A percentile compares a stretch with the other conserved stretches of the same genome.
These are phyloP conservation scores for Berberis thunbergii DNA, from an alignment of 164 flowering plant species.

Conservation along the genomic window DNA sequence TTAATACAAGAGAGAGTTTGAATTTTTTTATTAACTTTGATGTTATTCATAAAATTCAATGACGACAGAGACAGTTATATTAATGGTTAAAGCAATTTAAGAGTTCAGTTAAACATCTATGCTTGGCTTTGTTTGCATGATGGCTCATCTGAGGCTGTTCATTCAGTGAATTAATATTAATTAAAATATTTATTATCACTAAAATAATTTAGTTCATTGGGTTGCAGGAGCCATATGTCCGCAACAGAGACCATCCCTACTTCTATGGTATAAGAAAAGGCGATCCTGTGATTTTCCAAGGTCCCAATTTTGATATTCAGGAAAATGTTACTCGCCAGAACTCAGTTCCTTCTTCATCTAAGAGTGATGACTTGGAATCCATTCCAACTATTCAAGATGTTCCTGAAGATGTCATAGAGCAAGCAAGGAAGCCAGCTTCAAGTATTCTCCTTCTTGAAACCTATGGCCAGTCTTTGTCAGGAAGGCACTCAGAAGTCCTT, in stretches of 20 bases:
- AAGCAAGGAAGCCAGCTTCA: constrained; percentile 16
- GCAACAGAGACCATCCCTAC: constrained; percentile 25
- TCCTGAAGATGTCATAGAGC: constrained; percentile 12
- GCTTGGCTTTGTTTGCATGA: too few relatives aligned
- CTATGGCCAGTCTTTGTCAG: constrained; percentile 14
- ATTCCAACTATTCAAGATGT: constrained; percentile 7
- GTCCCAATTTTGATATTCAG: constrained; percentile 8
- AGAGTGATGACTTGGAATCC: constrained; percentile 13
- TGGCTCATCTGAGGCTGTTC: too few relatives aligned
- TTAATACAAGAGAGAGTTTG: too few relatives aligned
- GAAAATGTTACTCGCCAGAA: constrained; percentile 10
- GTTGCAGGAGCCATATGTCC: constrained; percentile 13
- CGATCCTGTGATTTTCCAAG: constrained; percentile 9
- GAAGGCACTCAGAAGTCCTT: constrained; percentile 4
- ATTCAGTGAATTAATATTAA: too few relatives aligned
- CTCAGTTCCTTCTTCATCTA: constrained; percentile 24
- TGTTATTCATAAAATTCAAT: too few relatives aligned
- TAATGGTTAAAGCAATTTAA: too few relatives aligned
- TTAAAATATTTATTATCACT: too few relatives aligned
- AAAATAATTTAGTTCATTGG: too few relatives aligned
- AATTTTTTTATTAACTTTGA: too few relatives aligned
- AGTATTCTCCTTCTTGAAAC: constrained; percentile 19
- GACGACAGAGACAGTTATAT: too few relatives aligned
- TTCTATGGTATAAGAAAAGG: constrained; percentile 30
- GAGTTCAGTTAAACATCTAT: too few relatives aligned